Conservation (phyloP, 1,139 yeast species). For the Pichiaceae sp. region DNA sequence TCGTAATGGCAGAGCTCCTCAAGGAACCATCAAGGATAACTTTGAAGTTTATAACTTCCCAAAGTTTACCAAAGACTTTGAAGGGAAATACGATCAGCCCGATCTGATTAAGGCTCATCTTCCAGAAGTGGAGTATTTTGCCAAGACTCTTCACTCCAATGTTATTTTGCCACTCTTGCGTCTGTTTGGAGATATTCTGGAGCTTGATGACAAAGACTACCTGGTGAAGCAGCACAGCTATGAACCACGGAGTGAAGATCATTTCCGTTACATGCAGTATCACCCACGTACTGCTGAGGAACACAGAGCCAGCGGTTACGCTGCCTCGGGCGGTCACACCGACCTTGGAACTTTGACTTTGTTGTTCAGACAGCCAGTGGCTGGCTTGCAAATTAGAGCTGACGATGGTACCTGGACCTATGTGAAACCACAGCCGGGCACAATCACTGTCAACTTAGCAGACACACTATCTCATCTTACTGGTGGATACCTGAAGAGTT, state of each 20-base stretch:
- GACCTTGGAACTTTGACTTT: constrained; percentile 26
- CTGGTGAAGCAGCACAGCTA: neutral
- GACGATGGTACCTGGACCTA: constrained; percentile 25
- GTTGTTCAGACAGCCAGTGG: constrained; percentile 26
- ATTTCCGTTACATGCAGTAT: neutral
- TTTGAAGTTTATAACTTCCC: constrained; percentile 29
- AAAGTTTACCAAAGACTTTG: constrained; percentile 24
- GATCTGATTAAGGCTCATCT: constrained; percentile 3
- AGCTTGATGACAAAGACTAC: neutral
- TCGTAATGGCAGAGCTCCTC: constrained; percentile 20
- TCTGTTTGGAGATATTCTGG: neutral
- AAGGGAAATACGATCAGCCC: constrained; percentile 8
- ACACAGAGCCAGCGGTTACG: neutral
- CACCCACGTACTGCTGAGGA: neutral
- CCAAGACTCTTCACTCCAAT: neutral
- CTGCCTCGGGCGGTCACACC: constrained; percentile 23
- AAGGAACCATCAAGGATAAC: constrained; percentile 25
- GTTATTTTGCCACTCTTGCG: neutral
- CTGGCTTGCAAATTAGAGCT: constrained; percentile 24
- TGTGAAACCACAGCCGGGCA: constrained; percentile 24
- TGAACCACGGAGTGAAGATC: neutral
- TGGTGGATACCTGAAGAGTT: constrained; percentile 25
- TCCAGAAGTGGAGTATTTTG: constrained; percentile 4
- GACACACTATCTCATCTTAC: constrained; percentile 26
- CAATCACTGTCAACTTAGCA: constrained; percentile 24